Conservation (phyloP, 768 basidiomycete species). For the Sutorius australiensis region DNA sequence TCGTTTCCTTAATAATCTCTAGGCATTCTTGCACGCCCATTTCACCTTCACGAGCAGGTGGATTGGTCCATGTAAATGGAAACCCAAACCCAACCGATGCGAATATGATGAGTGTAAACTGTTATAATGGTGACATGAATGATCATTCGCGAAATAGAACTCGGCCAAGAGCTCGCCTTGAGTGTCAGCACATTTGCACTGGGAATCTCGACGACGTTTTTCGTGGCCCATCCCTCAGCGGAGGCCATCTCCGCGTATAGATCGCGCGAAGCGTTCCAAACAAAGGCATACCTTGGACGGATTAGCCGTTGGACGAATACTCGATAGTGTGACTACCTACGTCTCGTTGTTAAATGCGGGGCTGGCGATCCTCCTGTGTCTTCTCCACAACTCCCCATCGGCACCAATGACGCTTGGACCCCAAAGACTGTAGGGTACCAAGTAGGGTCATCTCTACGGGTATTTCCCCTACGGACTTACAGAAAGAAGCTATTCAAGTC, state of each 20-base stretch:
- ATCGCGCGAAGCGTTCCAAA: constrained; percentile 18
- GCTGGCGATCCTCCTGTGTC: constrained; percentile 15
- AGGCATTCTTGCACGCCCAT: constrained; percentile 22
- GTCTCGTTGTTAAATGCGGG: constrained; percentile 25
- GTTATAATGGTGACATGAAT: background rate
- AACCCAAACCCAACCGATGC: constrained; percentile 24
- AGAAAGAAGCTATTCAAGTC: constrained; percentile 7
- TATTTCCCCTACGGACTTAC: constrained; percentile 9
- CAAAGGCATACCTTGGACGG: constrained; percentile 15
- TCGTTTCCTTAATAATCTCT: constrained; percentile 10
- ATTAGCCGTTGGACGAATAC: background rate
- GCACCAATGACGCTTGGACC: constrained; percentile 16
- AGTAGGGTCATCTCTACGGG: background rate
- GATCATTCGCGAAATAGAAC: background rate
- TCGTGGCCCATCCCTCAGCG: constrained; percentile 16
- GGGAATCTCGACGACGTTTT: constrained; percentile 14
- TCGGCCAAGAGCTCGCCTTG: constrained; percentile 13
- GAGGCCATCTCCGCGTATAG: constrained; percentile 20
- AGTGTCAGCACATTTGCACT: constrained; percentile 13
- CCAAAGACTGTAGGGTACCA: constrained; percentile 10
- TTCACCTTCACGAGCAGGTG: constrained; percentile 14
- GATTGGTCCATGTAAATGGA: constrained; percentile 19
- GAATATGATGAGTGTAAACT: constrained; percentile 23
- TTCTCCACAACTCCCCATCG: constrained; percentile 18
- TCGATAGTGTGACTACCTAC: constrained; percentile 7